phyloP scores from a whole-genome alignment of 345 rosid species.

The Corchorus capsularis region DNA sequence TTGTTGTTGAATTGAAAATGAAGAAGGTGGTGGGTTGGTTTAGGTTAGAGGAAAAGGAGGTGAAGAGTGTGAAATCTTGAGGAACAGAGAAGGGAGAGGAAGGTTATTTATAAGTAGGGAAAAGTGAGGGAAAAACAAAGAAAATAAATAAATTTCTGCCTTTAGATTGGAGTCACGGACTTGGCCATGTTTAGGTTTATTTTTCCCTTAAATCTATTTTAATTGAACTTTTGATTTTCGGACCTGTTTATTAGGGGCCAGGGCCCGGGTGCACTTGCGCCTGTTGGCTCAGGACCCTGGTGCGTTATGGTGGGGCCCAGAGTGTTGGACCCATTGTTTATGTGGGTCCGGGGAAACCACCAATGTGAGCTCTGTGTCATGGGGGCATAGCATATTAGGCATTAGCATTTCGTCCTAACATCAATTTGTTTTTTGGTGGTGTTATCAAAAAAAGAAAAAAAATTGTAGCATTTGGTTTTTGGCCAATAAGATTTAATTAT shows the following conservation, averaged over 20 bases:
- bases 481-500: not conserved
- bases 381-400: constrained; percentile 16
- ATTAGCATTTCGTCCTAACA: not conserved
- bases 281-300: constrained; percentile 11
- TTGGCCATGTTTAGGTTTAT: constrained; percentile 13
- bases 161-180: constrained; percentile 28
- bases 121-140: not conserved
- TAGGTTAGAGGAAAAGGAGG: not conserved
- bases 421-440: not conserved
- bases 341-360: constrained; percentile 8
- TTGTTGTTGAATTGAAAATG: not conserved
- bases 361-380: not conserved
- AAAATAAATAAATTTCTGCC: not conserved
- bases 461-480: not conserved
- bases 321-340: not conserved
- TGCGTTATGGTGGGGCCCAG: constrained; percentile 5
- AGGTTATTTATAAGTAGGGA: constrained; percentile 36
- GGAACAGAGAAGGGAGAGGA: constrained; percentile 3
- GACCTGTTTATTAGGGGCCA: no score
- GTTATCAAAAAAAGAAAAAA: no score
- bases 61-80: constrained; percentile 10
- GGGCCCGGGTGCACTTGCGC: not conserved
- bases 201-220: not conserved
- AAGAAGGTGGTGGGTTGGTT: constrained; percentile 11
- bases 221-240: no score